These are phyloP conservation scores for Entonaema liquescens DNA, from an alignment of 495 filamentous ascomycete genomes.

Conservation along the genomic window DNA sequence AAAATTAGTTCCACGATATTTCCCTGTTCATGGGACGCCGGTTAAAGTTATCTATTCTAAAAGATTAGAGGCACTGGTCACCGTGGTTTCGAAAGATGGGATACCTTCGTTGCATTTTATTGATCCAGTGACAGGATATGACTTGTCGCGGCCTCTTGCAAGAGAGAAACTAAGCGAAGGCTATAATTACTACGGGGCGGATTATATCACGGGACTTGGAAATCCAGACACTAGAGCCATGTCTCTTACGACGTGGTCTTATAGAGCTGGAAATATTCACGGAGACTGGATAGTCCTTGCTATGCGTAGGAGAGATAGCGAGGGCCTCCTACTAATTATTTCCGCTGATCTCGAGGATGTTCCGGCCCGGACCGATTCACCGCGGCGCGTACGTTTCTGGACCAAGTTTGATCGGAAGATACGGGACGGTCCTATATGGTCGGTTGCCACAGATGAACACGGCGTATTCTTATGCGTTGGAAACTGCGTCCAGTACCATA, in stretches of 20 bases:
- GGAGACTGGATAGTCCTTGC: conserved; percentile 57
- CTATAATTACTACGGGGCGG: conserved; percentile 29
- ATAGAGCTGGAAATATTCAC: conserved; percentile 45
- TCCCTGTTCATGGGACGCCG: conserved; percentile 60
- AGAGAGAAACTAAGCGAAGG: conserved; percentile 36
- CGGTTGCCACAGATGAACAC: conserved; percentile 51
- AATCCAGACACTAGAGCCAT: conserved; percentile 51
- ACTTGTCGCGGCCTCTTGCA: conserved; percentile 53
- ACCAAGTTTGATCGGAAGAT: conserved; percentile 53
- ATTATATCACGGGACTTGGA: conserved; percentile 55
- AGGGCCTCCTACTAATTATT: conserved; percentile 58
- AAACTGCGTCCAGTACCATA: conserved; percentile 54
- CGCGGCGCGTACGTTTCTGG: conserved; percentile 53
- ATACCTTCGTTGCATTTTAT: conserved; percentile 56
- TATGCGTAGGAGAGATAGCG: conserved; percentile 44
- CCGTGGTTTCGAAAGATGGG: conserved; percentile 53
- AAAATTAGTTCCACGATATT: conserved; percentile 61
- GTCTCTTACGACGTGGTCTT: conserved; percentile 58
- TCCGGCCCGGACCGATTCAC: conserved; percentile 5
- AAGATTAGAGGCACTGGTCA: conserved; percentile 60
- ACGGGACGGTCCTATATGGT: conserved; percentile 50
- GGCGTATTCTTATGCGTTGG: conserved; percentile 59
- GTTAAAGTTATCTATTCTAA: conserved; percentile 63
- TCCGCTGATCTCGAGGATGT: conserved; percentile 45
- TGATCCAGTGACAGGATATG: conserved; percentile 56